Evolutionary conservation across 2,329 filamentous ascomycete genomes (phyloP).

Genomic region (Cladophialophora immunda): DNA sequence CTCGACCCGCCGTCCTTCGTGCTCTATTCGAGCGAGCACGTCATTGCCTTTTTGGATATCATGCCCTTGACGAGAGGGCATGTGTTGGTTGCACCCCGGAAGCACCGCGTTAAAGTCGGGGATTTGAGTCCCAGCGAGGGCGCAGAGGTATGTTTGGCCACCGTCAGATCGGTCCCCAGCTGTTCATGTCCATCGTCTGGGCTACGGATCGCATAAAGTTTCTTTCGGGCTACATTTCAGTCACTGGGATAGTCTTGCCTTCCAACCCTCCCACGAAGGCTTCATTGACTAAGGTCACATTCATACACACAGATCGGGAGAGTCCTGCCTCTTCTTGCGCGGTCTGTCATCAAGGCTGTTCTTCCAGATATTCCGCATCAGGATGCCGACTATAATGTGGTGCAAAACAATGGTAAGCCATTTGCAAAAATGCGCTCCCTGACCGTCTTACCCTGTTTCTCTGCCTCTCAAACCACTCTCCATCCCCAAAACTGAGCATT

Average conservation of each 20-base stretch:
- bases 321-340: conserved; percentile 64
- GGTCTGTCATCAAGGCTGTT: conserved; percentile 76
- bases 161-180: not conserved
- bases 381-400: conserved; percentile 86
- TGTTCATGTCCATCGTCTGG: conserved; percentile 40
- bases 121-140: conserved; percentile 72
- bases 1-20: conserved; percentile 54
- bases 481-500: not conserved
- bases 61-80: conserved; percentile 86
- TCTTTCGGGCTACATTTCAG: not conserved
- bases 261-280: not conserved
- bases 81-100: conserved; percentile 79
- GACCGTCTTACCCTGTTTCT: not conserved
- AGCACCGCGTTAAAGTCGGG: conserved; percentile 79
- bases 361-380: conserved; percentile 51
- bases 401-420: conserved; percentile 80
- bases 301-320: conserved; percentile 49
- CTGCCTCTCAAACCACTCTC: too few species aligned
- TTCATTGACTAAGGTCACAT: not conserved
- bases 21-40: conserved; percentile 77
- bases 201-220: conserved; percentile 15
- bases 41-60: conserved; percentile 92
- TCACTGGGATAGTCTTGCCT: not conserved
- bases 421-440: not conserved
- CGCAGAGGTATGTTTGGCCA: conserved; percentile 66